Percentiles rank a stretch among this genome's conserved stretches.
Conservation (phyloP, 1,139 yeast genomes). For the Taphrina sp. region DNA sequence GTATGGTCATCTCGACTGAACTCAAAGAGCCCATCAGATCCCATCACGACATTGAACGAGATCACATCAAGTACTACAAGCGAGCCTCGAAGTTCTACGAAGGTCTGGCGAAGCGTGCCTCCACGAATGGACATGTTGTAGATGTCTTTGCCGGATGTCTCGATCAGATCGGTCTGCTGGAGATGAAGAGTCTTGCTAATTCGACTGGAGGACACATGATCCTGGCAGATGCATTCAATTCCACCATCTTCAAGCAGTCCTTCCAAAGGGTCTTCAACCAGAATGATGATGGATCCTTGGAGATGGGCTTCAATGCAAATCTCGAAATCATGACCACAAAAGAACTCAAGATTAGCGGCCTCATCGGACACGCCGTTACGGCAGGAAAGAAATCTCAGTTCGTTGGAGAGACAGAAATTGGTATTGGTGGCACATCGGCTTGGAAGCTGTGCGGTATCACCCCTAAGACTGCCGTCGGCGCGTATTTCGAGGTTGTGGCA, state of each 20-base stretch:
- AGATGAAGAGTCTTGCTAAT: conserved; percentile 87
- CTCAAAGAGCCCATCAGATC: conserved; percentile 95
- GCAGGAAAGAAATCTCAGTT: conserved; percentile 61
- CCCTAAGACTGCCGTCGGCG: conserved; percentile 81
- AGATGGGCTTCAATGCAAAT: conserved; percentile 84
- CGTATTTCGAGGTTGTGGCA: conserved; percentile 75
- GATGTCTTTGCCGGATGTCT: conserved; percentile 97
- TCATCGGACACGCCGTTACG: conserved; percentile 90
- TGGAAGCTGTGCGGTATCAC: conserved; percentile 82
- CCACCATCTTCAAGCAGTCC: conserved; percentile 93
- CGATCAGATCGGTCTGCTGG: conserved; percentile 96
- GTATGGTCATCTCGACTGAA: conserved; percentile 87
- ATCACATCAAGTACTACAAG: conserved; percentile 85
- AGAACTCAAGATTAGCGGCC: conserved; percentile 85
- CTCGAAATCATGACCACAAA: conserved; percentile 84
- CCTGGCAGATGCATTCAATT: conserved; percentile 91
- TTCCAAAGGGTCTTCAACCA: conserved; percentile 81
- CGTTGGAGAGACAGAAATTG: conserved; percentile 89
- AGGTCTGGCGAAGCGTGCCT: conserved; percentile 66
- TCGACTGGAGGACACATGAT: conserved; percentile 91
- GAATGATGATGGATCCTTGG: conserved; percentile 78
- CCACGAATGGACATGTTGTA: conserved; percentile 78
- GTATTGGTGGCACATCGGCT: conserved; percentile 85
- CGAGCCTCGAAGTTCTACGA: conserved; percentile 88
- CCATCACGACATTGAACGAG: conserved; percentile 90